phyloP scores from a whole-genome alignment of 1,139 yeast species.

The Yamadazyma siamensis region DNA sequence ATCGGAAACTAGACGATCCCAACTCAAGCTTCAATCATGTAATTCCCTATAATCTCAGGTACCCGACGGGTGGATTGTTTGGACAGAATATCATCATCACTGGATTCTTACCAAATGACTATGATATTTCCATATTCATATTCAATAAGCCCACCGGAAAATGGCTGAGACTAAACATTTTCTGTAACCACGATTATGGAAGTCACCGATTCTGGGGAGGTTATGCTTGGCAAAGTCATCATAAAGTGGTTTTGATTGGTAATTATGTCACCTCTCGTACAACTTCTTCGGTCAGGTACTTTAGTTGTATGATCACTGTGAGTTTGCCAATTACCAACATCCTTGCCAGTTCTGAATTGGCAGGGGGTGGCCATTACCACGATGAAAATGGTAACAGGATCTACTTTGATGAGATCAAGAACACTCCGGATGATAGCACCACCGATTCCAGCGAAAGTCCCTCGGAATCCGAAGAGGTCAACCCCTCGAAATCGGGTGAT shows the following conservation, averaged over 20 bases:
- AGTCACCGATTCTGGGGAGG: constrained; percentile 66
- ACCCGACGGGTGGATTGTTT: constrained; percentile 56
- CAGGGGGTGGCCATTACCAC: constrained; percentile 23
- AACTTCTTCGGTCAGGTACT: constrained; percentile 55
- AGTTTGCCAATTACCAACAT: constrained; percentile 65
- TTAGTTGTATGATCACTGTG: constrained; percentile 55
- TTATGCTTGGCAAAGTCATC: constrained; percentile 74
- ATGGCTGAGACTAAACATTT: constrained; percentile 61
- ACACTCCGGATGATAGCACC: constrained; percentile 16
- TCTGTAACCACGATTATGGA: constrained; percentile 54
- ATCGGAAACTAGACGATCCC: constrained; percentile 15
- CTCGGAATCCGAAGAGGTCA: constrained; percentile 9
- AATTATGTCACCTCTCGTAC: constrained; percentile 45
- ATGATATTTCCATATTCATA: constrained; percentile 54
- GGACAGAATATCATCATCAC: constrained; percentile 61
- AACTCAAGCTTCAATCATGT: constrained; percentile 9
- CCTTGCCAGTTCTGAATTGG: constrained; percentile 44
- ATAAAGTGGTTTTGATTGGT: constrained; percentile 59
- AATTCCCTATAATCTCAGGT: constrained; percentile 40
- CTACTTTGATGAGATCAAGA: constrained; percentile 15
- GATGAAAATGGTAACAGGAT: constrained; percentile 20
- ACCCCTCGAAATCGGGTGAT: constrained; percentile 7
- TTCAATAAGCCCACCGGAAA: constrained; percentile 60
- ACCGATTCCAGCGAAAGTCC: constrained; percentile 8
- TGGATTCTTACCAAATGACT: constrained; percentile 54